A percentile compares a stretch with the other conserved stretches of the same genome.
Conservation (phyloP, 108 stramenopile genomes). For the Cyclotella baltica region DNA sequence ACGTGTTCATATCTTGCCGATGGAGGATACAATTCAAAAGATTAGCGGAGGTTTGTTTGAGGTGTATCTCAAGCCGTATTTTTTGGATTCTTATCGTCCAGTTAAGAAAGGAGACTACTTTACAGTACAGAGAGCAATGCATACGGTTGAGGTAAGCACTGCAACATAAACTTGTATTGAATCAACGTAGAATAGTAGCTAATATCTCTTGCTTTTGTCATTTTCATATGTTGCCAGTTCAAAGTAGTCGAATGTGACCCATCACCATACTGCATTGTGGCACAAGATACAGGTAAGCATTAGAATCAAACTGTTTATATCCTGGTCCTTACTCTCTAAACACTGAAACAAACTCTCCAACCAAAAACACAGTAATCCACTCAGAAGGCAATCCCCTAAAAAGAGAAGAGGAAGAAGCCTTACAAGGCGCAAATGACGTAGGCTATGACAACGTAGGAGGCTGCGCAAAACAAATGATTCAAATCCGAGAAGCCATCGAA, state of each 20-base stretch:
- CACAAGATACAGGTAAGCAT: too few relatives aligned
- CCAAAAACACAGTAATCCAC: too few relatives aligned
- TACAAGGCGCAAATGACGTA: constrained; percentile 39
- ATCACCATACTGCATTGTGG: constrained; percentile 74
- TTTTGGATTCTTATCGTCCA: constrained; percentile 83
- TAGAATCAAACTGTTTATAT: too few relatives aligned
- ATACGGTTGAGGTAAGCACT: constrained; percentile 65
- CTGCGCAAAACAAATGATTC: constrained; percentile 63
- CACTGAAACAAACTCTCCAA: too few relatives aligned
- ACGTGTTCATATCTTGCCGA: constrained; percentile 76
- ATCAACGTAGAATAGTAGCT: neutral
- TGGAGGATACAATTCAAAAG: constrained; percentile 83
- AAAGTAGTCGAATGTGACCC: constrained; percentile 88
- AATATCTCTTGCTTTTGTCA: neutral
- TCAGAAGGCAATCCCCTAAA: constrained; percentile 83
- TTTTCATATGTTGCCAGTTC: constrained; percentile 25
- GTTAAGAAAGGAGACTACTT: constrained; percentile 84
- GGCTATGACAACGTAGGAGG: constrained; percentile 88
- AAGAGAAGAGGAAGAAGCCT: constrained; percentile 74
- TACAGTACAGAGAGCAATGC: constrained; percentile 79
- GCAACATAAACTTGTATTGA: neutral
- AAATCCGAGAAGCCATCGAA: constrained; percentile 90
- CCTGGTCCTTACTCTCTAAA: too few relatives aligned
- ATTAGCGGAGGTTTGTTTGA: constrained; percentile 83
- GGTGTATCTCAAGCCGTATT: constrained; percentile 88